A percentile compares a stretch with the other conserved stretches of the same genome.
Evolutionary conservation across 2,329 filamentous ascomycete genomes (phyloP).

Genomic region (Dactylellina parvicollis): DNA sequence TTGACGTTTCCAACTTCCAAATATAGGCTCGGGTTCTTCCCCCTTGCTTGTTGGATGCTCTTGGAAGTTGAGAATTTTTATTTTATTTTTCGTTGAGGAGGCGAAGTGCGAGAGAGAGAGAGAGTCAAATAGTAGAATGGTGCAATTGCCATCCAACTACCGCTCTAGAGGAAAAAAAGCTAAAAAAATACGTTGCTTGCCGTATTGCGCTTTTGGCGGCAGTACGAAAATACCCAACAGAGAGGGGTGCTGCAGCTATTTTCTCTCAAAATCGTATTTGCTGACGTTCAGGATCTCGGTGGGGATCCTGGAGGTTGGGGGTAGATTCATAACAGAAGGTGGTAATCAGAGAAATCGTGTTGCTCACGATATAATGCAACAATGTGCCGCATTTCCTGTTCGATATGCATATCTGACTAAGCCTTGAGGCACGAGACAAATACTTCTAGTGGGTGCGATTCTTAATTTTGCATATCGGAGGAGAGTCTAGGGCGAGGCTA

Average conservation of each 20-base stretch:
- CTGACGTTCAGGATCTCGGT: background rate
- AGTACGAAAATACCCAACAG: background rate
- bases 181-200: background rate
- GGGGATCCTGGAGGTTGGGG: background rate
- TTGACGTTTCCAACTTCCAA: conserved; percentile 43
- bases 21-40: conserved; percentile 18
- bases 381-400: conserved; percentile 15
- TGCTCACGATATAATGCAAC: conserved; percentile 22
- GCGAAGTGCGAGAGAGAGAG: background rate
- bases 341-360: conserved; percentile 17
- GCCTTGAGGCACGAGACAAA: too few relatives aligned
- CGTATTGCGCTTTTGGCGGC: conserved; percentile 5
- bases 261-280: background rate
- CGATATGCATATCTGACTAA: conserved; percentile 11
- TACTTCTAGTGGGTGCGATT: too few relatives aligned
- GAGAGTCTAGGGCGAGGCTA: too few relatives aligned
- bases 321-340: conserved; percentile 27
- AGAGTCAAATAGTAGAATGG: background rate
- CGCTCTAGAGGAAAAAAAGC: background rate
- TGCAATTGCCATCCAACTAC: background rate
- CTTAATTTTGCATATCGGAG: too few relatives aligned
- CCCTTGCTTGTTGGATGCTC: conserved; percentile 20
- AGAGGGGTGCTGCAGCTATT: too few relatives aligned
- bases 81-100: too few relatives aligned
- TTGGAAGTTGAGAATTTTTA: conserved; percentile 26